Percentiles rank a stretch among this genome's conserved stretches.
Evolutionary conservation across 306 rosid genomes (phyloP).

Genomic region (Myrica gale): DNA sequence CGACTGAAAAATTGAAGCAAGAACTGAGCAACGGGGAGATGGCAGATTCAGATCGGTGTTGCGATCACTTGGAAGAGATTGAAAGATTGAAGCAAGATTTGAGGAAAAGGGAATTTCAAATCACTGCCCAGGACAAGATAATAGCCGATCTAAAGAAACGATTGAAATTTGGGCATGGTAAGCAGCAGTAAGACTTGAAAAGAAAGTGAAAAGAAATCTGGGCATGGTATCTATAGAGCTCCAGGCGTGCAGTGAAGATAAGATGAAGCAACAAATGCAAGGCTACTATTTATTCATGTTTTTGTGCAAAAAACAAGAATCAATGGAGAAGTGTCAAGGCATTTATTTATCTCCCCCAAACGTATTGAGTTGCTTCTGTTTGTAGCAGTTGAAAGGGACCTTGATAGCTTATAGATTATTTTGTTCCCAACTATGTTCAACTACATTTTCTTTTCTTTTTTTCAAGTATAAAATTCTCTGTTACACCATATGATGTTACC

Average conservation of each 20-base stretch:
- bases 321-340: background rate
- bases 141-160: constrained; percentile 10
- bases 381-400: background rate
- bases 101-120: constrained; percentile 35
- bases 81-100: constrained; percentile 39
- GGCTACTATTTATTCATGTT: background rate
- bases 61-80: constrained; percentile 27
- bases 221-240: background rate
- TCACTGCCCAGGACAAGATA: constrained; percentile 22
- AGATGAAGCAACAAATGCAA: background rate
- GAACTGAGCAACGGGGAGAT: constrained; percentile 23
- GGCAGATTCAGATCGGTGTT: background rate
- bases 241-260: background rate
- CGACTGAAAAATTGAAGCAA: constrained; percentile 30
- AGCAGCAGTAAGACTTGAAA: background rate
- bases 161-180: background rate
- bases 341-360: background rate
- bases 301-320: background rate
- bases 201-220: too few species aligned
- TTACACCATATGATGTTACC: background rate
- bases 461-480: background rate
- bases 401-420: background rate
- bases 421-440: background rate
- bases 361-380: background rate
- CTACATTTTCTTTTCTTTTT: background rate